These are phyloP conservation scores for Tricholoma terreum DNA, from an alignment of 768 basidiomycete genomes.

Conservation along the genomic window DNA sequence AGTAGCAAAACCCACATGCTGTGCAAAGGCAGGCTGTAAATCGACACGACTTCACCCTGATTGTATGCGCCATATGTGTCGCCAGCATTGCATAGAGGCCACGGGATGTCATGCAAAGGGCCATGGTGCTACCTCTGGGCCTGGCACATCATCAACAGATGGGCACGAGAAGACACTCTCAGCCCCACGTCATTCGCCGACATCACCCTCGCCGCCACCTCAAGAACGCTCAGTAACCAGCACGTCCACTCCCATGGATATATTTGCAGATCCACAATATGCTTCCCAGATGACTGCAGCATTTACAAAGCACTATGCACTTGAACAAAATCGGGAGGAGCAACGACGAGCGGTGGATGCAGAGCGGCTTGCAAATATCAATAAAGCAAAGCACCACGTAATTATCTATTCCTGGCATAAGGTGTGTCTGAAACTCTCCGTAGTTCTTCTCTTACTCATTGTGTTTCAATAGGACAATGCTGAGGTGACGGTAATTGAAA, in stretches of 20 bases:
- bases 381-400: constrained; percentile 2
- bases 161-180: not conserved
- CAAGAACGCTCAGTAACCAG: not conserved
- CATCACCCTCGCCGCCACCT: not conserved
- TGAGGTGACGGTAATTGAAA: not conserved
- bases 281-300: constrained; percentile 7
- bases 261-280: not conserved
- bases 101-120: constrained; percentile 3
- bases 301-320: constrained; percentile 2
- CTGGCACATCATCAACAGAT: not conserved
- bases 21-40: not conserved
- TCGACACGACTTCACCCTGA: not conserved
- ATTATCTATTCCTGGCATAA: constrained; percentile 1
- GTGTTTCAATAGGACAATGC: not conserved
- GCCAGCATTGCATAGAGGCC: not conserved
- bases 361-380: constrained; percentile 3
- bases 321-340: constrained; percentile 1
- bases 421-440: not conserved
- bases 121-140: not conserved
- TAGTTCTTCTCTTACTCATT: not conserved
- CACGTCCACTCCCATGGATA: not conserved
- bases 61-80: not conserved
- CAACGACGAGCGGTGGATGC: not conserved
- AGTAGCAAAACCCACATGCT: not conserved
- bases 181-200: not conserved